Evolutionary conservation across 495 filamentous ascomycete genomes (phyloP), one percentile per base, ranked within the genome.

Genomic region (Schizothecium vesticola): DNA sequence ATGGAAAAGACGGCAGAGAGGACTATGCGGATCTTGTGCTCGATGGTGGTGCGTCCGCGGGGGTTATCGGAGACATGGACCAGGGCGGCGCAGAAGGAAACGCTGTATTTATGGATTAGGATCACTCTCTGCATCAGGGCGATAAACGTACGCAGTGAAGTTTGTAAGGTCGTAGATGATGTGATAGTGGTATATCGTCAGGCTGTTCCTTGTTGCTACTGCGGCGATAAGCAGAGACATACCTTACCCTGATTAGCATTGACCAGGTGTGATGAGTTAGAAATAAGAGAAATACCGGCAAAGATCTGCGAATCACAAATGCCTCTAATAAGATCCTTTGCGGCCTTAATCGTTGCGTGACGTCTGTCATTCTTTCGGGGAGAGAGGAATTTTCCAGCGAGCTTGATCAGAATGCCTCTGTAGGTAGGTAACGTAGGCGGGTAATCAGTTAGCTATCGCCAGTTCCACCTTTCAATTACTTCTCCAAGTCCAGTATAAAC

Each of bases 1-100:
- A 51, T 33, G 23, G 62, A 43, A 33, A 64, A 64, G 62, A 26
- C 21, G 62, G 21, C 31, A 8, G 62, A 64, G 5, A 64, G 33
- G 11, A 23, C 56, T 9, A 64, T 55, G 31, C 62, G 62, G 33
- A 64, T 33, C 22, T 64, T 23, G 19, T 64, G 62, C 23, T 64
- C 62, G 62, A 25, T 19, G 26, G 33, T 63, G 11, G 11, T 36
- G 24, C 62, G 12, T 13, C 16, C 25, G 36, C 19, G 4, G 22
- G 28, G 6, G 60, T n/a, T 9, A 56, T 64, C 21, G 23, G 62
- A 64, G 23, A 56, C 33, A 24, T 64, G 62, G 62, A 64, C 21
- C 3, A 64, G 62, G 8, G 62, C 62, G 16, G 62, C 62, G 62
- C 62, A 64, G 82, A 65, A 80, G 67, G 62, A 64, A 13, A 60